phyloP scores from a whole-genome alignment of 2,329 filamentous ascomycete genomes.

The Cadophora sp. region DNA sequence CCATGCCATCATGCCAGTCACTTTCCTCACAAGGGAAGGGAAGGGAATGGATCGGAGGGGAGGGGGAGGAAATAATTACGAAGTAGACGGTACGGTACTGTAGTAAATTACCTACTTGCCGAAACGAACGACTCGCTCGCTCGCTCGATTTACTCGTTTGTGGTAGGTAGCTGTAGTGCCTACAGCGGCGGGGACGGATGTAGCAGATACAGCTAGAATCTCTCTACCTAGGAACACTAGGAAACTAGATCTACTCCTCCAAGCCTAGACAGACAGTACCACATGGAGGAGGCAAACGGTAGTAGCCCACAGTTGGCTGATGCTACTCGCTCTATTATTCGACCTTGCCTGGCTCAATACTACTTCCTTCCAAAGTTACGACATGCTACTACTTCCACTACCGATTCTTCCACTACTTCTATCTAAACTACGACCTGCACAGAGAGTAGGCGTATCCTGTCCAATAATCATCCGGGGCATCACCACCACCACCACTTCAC shows the following conservation, averaged over 20 bases:
- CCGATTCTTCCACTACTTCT: not conserved
- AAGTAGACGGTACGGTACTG: too few species aligned
- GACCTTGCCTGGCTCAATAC: not conserved
- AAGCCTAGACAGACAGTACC: conserved; percentile 1
- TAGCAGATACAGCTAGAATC: not conserved
- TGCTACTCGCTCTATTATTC: not conserved
- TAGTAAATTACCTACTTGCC: conserved; percentile 12
- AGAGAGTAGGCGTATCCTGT: too few species aligned
- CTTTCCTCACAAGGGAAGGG: not conserved
- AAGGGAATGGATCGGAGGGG: too few species aligned
- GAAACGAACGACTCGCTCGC: conserved; percentile 19
- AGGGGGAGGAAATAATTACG: too few species aligned
- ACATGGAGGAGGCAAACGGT: conserved; percentile 10
- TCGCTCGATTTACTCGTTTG: not conserved
- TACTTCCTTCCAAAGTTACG: not conserved
- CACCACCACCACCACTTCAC: not conserved
- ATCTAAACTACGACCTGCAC: not conserved
- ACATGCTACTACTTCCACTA: not conserved
- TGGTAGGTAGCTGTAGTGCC: not conserved
- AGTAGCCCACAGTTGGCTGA: not conserved
- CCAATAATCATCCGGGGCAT: not conserved
- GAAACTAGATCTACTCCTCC: not conserved
- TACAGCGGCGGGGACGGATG: not conserved
- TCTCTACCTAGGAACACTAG: too few species aligned
- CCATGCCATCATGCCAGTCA: not conserved